Evolutionary conservation across 2,329 filamentous ascomycete species (phyloP).

Genomic region (Colletotrichum sp.): DNA sequence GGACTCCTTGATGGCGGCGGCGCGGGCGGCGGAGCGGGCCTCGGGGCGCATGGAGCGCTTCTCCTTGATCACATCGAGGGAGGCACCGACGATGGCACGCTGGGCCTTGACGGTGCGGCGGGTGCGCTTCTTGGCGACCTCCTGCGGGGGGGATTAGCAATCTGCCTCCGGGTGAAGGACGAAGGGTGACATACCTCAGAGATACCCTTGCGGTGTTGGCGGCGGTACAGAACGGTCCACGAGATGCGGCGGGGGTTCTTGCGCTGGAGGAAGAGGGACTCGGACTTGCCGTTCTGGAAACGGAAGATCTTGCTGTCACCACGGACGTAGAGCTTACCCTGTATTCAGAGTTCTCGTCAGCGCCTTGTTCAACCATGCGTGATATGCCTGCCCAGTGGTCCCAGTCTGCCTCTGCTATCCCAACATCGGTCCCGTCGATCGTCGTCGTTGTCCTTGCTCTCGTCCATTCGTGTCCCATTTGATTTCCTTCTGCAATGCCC

Average conservation of each 20-base stretch:
- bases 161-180: too few species aligned
- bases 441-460: not conserved
- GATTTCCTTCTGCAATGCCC: not conserved
- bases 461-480: not conserved
- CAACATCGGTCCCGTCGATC: not conserved
- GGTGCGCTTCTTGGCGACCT: conserved; percentile 99
- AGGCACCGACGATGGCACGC: conserved; percentile 98
- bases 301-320: conserved; percentile 99
- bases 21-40: conserved; percentile 89
- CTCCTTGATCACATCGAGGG: conserved; percentile 99
- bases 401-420: not conserved
- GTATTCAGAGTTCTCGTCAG: conserved; percentile 37
- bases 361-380: not conserved
- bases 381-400: not conserved
- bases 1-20: conserved; percentile 90
- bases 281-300: conserved; percentile 99
- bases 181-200: conserved; percentile 82
- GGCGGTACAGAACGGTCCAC: conserved; percentile 97
- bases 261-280: conserved; percentile 99
- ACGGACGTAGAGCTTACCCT: conserved; percentile 99
- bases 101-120: conserved; percentile 98
- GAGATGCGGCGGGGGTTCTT: conserved; percentile 99
- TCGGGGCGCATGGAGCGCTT: conserved; percentile 93
- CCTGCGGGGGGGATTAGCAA: conserved; percentile 66
- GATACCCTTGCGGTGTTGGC: conserved; percentile 99